These are phyloP conservation scores for Nemania bipapillata DNA, from an alignment of 2,329 filamentous ascomycete species.

Conservation along the genomic window DNA sequence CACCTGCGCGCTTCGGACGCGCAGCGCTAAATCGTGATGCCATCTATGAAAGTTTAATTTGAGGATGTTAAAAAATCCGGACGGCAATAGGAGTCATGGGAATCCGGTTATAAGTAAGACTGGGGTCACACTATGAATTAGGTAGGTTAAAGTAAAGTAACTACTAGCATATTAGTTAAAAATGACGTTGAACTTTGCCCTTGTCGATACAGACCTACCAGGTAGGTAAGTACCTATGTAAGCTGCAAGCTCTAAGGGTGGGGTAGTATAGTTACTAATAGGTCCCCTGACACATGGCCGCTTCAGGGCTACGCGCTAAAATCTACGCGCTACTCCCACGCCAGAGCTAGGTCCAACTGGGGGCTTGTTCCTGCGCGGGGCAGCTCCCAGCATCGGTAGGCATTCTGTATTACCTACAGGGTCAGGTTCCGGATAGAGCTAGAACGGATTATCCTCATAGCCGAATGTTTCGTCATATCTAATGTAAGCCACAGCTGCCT, in stretches of 20 bases:
- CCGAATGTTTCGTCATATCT: conserved; percentile 40
- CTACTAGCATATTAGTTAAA: conserved; percentile 14
- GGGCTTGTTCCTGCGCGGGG: conserved; percentile 22
- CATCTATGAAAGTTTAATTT: conserved; percentile 54
- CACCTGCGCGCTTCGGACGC: conserved; percentile 83
- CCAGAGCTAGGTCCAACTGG: background rate
- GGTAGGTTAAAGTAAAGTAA: background rate
- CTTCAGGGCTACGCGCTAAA: background rate
- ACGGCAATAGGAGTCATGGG: background rate
- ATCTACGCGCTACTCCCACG: background rate
- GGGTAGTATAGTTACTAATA: conserved; percentile 9
- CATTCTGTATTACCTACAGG: too few relatives aligned
- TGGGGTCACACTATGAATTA: conserved; percentile 13
- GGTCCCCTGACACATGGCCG: conserved; percentile 5
- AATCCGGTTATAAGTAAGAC: background rate
- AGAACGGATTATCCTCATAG: conserved; percentile 34
- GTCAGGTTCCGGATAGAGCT: conserved; percentile 8
- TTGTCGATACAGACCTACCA: conserved; percentile 20
- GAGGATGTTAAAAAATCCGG: background rate
- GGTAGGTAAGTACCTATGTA: conserved; percentile 30
- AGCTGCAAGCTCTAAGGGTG: conserved; percentile 3
- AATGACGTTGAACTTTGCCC: conserved; percentile 49
- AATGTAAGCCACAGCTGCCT: conserved; percentile 31
- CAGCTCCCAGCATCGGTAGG: conserved; percentile 16
- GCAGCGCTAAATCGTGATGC: conserved; percentile 71